phyloP scores from a whole-genome alignment of 768 basidiomycete genomes.

The Daedaleopsis sinensis region DNA sequence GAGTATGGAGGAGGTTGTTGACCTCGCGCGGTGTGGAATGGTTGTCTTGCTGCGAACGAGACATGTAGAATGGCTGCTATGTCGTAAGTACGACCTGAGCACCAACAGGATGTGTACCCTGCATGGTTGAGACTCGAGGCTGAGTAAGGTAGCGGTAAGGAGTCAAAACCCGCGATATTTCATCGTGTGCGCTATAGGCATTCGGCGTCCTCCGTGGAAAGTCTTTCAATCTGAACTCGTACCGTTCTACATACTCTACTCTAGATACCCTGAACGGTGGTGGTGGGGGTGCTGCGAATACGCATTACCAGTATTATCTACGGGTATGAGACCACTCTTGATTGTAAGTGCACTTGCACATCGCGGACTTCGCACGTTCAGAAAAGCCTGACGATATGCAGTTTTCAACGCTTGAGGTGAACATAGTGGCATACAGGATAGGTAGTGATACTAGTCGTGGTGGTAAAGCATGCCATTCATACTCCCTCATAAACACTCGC shows the following conservation, averaged over 20 bases:
- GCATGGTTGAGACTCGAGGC: not conserved
- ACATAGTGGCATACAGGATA: conserved; percentile 33
- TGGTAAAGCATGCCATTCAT: conserved; percentile 28
- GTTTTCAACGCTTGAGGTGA: conserved; percentile 22
- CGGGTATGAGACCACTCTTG: not conserved
- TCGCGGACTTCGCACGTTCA: not conserved
- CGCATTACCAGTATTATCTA: too few species aligned
- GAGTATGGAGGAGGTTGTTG: conserved; percentile 51
- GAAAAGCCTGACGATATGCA: not conserved
- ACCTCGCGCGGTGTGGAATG: conserved; percentile 35
- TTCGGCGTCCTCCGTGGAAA: too few species aligned
- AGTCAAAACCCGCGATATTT: not conserved
- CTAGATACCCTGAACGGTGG: too few species aligned
- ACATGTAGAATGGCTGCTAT: not conserved
- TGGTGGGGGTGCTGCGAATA: too few species aligned
- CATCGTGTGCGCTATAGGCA: not conserved
- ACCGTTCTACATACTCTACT: too few species aligned
- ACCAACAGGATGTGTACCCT: not conserved
- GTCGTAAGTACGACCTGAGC: not conserved
- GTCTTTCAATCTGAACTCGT: too few species aligned
- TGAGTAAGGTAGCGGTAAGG: not conserved
- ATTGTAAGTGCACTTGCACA: not conserved
- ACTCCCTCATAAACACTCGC: conserved; percentile 23
- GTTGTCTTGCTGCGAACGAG: not conserved
- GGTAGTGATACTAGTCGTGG: conserved; percentile 19